Evolutionary conservation across 106 monocot species (phyloP).

Genomic region (Vanilla planifolia): DNA sequence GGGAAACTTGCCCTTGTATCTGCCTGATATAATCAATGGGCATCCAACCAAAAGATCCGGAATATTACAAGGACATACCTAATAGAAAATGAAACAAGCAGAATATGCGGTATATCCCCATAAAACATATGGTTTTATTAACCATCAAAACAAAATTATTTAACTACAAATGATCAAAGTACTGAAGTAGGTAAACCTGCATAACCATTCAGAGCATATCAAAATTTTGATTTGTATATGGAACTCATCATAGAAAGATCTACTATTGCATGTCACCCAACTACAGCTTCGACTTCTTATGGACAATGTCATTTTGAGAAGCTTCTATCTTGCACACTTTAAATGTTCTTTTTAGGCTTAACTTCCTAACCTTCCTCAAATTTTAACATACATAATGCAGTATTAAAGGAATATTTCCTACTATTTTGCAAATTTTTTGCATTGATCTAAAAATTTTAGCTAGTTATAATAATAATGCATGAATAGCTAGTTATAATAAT

Average conservation of each 20-base stretch:
- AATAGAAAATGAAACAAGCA: slow-evolving; percentile 13
- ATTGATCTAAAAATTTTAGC: neutral
- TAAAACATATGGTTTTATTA: neutral
- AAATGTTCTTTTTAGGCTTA: too few species aligned
- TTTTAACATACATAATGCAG: too few species aligned
- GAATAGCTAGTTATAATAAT: neutral
- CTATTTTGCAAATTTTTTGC: too few species aligned
- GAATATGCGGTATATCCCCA: neutral
- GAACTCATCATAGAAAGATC: too few species aligned
- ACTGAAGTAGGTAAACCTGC: neutral
- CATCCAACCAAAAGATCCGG: slow-evolving; percentile 67
- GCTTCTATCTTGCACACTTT: too few species aligned
- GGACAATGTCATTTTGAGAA: too few species aligned
- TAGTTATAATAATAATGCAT: neutral
- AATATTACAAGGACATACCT: slow-evolving; percentile 62
- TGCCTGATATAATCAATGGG: slow-evolving; percentile 66
- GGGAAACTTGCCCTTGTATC: slow-evolving; percentile 63
- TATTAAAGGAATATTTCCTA: too few species aligned
- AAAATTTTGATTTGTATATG: too few species aligned
- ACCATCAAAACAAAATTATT: neutral
- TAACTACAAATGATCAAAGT: neutral
- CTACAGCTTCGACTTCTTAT: too few species aligned
- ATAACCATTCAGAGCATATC: too few species aligned
- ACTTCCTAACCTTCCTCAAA: too few species aligned
- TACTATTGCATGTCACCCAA: too few species aligned